These are phyloP conservation scores for Ambispora gerdemannii DNA, from an alignment of 192 early-diverging fungal species.

Conservation along the genomic window DNA sequence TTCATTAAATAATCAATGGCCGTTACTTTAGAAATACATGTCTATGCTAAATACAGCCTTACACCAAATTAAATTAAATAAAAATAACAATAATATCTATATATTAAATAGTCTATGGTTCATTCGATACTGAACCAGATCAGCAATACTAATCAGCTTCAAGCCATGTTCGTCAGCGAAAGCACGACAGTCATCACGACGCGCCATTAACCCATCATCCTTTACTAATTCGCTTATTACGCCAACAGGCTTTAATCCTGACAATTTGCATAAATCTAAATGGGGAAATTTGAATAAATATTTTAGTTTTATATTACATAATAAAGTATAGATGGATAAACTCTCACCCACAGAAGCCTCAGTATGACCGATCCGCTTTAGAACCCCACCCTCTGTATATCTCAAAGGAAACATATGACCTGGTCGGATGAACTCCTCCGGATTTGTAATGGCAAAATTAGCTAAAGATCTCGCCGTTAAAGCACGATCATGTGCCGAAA, in stretches of 20 bases:
- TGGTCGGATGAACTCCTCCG: conserved; percentile 77
- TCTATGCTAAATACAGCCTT: too few relatives aligned
- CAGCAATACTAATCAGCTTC: conserved; percentile 86
- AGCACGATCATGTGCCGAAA: conserved; percentile 89
- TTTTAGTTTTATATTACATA: neutral
- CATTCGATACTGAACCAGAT: conserved; percentile 76
- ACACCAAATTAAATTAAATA: too few relatives aligned
- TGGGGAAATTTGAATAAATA: neutral
- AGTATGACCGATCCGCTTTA: conserved; percentile 91
- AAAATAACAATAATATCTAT: too few relatives aligned
- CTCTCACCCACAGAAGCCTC: conserved; percentile 77
- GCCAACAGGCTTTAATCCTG: conserved; percentile 76
- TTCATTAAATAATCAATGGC: too few relatives aligned
- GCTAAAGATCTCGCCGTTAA: conserved; percentile 76
- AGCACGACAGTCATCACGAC: conserved; percentile 81
- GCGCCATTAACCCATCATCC: conserved; percentile 91
- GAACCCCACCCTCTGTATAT: conserved; percentile 73
- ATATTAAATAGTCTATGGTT: conserved; percentile 37
- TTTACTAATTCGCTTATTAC: conserved; percentile 93
- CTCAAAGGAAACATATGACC: conserved; percentile 95
- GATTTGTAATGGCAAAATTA: conserved; percentile 58
- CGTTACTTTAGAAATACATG: too few relatives aligned
- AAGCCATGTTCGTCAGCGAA: conserved; percentile 85
- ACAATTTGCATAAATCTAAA: conserved; percentile 78
- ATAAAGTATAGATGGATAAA: conserved; percentile 14